A percentile compares a stretch with the other conserved stretches of the same genome.
These are phyloP conservation scores for Vaccinium vitisidaea DNA, from an alignment of 148 eudicot genomes.

Conservation along the genomic window DNA sequence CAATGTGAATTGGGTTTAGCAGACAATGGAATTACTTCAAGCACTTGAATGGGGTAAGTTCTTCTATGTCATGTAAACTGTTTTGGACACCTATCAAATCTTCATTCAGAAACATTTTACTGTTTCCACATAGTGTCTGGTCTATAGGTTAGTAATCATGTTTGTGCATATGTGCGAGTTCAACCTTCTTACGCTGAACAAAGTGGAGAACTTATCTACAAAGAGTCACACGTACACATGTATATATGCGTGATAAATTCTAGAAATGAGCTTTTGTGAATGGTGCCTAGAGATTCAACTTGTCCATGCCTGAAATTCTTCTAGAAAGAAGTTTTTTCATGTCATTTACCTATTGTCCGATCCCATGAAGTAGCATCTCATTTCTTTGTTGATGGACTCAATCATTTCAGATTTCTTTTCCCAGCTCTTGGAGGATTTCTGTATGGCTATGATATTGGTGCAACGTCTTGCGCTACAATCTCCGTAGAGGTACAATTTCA, in stretches of 20 bases:
- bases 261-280: background rate
- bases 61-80: background rate
- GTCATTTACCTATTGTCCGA: background rate
- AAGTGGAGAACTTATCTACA: background rate
- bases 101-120: slow-evolving; percentile 7
- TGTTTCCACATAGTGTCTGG: background rate
- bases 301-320: background rate
- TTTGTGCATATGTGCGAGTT: background rate
- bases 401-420: slow-evolving; percentile 76
- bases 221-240: no score
- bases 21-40: background rate
- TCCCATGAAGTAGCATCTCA: background rate
- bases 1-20: background rate
- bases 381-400: slow-evolving; percentile 9
- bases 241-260: background rate
- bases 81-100: background rate
- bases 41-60: background rate
- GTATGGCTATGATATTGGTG: slow-evolving; percentile 97
- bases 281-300: background rate
- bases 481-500: slow-evolving; percentile 57
- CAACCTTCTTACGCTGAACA: background rate
- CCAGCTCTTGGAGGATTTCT: slow-evolving; percentile 94
- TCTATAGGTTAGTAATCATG: background rate
- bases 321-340: background rate
- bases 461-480: slow-evolving; percentile 82